Conservation (phyloP, 257 asterid genomes). For the Primulina tabacum region DNA sequence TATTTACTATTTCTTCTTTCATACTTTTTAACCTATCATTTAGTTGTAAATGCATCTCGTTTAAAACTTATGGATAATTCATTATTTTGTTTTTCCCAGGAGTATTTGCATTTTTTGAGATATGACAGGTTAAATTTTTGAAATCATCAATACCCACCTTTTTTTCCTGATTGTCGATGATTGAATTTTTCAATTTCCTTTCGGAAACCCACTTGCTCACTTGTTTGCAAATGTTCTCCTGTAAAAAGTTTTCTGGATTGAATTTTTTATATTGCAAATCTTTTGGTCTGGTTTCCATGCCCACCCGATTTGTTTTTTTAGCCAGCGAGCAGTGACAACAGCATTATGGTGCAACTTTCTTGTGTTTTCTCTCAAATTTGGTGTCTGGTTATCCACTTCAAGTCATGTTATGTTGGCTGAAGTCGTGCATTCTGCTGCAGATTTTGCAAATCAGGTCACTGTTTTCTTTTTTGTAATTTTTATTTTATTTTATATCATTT, state of each 20-base stretch:
- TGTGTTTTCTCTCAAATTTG: constrained; percentile 92
- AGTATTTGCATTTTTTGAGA: no score
- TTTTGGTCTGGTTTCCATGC: constrained; percentile 14
- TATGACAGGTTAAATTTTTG: no score
- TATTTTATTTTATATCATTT: neutral
- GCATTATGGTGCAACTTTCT: constrained; percentile 97
- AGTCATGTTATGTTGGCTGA: constrained; percentile 98
- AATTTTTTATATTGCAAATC: constrained; percentile 8
- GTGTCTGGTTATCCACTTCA: constrained; percentile 87
- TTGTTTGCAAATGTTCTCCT: constrained; percentile 16
- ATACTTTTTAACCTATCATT: no score
- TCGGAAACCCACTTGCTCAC: neutral
- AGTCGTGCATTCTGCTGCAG: constrained; percentile 87
- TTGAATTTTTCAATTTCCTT: neutral
- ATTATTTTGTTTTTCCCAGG: no score
- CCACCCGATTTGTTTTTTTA: constrained; percentile 34
- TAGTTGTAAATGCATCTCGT: no score
- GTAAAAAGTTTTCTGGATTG: neutral
- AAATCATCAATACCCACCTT: no score
- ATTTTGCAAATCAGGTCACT: constrained; percentile 90
- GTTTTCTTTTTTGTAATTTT: constrained; percentile 5
- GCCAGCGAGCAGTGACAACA: constrained; percentile 95
- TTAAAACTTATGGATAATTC: no score
- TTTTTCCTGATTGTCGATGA: no score
- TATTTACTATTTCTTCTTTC: no score